Percentiles rank a stretch among this genome's conserved stretches.
These are phyloP conservation scores for Euptelea pleiosperma DNA, from an alignment of 164 flowering plant species.

Conservation along the genomic window DNA sequence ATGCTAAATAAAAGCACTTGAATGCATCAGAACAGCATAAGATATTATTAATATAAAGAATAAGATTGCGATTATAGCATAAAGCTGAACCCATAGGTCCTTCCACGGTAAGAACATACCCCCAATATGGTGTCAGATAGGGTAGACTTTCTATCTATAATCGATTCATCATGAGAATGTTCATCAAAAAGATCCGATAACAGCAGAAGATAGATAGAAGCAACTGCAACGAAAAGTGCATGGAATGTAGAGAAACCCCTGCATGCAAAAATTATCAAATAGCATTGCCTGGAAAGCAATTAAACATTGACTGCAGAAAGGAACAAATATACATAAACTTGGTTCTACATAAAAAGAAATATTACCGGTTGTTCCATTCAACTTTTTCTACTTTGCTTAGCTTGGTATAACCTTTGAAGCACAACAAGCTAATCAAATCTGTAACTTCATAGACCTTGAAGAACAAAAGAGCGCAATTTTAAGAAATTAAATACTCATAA, in stretches of 20 bases:
- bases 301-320: not conserved
- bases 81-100: too few relatives aligned
- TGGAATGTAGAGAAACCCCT: conserved; percentile 78
- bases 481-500: not conserved
- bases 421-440: conserved; percentile 33
- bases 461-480: conserved; percentile 11
- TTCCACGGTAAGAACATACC: conserved; percentile 35
- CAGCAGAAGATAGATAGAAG: conserved; percentile 53
- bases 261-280: conserved; percentile 12
- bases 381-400: conserved; percentile 33
- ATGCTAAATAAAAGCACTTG: conserved; percentile 7
- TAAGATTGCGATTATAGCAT: too few relatives aligned
- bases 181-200: conserved; percentile 48
- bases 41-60: too few relatives aligned
- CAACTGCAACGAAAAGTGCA: conserved; percentile 50
- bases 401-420: conserved; percentile 40
- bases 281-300: not conserved
- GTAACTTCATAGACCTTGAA: conserved; percentile 59
- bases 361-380: conserved; percentile 72
- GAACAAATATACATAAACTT: not conserved
- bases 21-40: not conserved
- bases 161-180: conserved; percentile 25
- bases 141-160: conserved; percentile 38
- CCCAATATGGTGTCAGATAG: conserved; percentile 48
- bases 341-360: not conserved